phyloP scores from a whole-genome alignment of 2,329 filamentous ascomycete genomes.

The Aspergillus pseudoglaucus region DNA sequence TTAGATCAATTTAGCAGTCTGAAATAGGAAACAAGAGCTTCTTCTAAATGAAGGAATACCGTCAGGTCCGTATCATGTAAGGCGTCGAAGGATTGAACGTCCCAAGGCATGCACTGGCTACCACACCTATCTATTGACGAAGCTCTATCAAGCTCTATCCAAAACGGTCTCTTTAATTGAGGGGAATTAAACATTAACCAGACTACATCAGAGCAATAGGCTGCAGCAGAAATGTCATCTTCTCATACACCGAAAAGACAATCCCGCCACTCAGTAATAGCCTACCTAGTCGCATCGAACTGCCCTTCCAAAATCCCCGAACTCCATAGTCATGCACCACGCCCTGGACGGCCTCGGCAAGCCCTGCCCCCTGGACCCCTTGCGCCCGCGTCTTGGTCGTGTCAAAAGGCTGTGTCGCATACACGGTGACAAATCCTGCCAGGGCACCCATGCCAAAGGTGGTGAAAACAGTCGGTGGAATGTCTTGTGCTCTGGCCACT shows the following conservation, averaged over 20 bases:
- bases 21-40: too few species aligned
- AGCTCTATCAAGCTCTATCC: too few species aligned
- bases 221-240: conserved; percentile 25
- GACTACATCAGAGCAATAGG: too few species aligned
- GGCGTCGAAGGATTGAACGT: too few species aligned
- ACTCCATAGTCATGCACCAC: conserved; percentile 54
- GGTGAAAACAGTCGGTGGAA: conserved; percentile 45
- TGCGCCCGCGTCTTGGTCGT: conserved; percentile 54
- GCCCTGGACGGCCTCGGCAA: conserved; percentile 50
- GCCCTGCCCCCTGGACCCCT: conserved; percentile 52
- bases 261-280: conserved; percentile 62
- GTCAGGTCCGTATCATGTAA: too few species aligned
- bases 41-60: too few species aligned
- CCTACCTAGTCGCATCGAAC: conserved; percentile 60
- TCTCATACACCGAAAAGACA: conserved; percentile 58
- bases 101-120: too few species aligned
- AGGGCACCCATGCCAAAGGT: conserved; percentile 59
- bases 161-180: too few species aligned
- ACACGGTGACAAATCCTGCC: conserved; percentile 50
- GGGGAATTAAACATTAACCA: too few species aligned
- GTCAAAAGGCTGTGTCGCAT: conserved; percentile 22
- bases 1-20: too few species aligned
- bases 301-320: conserved; percentile 60
- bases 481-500: conserved; percentile 43
- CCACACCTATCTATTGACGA: too few species aligned